phyloP scores from a whole-genome alignment of 1,284 basidiomycete genomes.

The Ustanciosporium gigantosporum region DNA sequence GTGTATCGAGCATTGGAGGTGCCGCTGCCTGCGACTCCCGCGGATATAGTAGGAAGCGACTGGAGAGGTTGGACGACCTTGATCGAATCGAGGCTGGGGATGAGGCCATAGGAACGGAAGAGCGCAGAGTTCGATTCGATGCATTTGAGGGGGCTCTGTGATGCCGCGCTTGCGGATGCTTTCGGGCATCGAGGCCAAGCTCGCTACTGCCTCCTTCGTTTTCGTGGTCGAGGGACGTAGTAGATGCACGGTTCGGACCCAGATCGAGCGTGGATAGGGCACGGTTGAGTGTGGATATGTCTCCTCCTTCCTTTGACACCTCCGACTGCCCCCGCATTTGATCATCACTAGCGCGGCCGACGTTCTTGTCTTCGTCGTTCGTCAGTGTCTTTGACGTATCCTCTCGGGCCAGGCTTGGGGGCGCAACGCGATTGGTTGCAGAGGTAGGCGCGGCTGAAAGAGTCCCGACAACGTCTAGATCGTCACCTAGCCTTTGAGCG shows the following conservation, averaged over 20 bases:
- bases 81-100: conserved; percentile 43
- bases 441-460: no score
- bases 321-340: no score
- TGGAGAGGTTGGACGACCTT: conserved; percentile 32
- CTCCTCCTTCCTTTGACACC: no score
- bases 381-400: conserved; percentile 27
- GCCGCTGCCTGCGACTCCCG: conserved; percentile 31
- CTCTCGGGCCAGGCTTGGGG: conserved; percentile 6
- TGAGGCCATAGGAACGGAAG: conserved; percentile 19
- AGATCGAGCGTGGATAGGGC: no score
- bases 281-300: no score
- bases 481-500: neutral
- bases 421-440: neutral
- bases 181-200: neutral
- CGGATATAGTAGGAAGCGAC: conserved; percentile 24
- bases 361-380: neutral
- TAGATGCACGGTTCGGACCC: no score
- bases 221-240: neutral
- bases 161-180: conserved; percentile 7
- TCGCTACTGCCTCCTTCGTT: neutral
- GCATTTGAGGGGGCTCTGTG: conserved; percentile 31
- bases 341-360: no score
- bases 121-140: conserved; percentile 36
- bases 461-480: no score
- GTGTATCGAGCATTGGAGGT: conserved; percentile 49